Evolutionary conservation across 2,329 filamentous ascomycete species (phyloP).

Genomic region (Akanthomyces uredinophilus): DNA sequence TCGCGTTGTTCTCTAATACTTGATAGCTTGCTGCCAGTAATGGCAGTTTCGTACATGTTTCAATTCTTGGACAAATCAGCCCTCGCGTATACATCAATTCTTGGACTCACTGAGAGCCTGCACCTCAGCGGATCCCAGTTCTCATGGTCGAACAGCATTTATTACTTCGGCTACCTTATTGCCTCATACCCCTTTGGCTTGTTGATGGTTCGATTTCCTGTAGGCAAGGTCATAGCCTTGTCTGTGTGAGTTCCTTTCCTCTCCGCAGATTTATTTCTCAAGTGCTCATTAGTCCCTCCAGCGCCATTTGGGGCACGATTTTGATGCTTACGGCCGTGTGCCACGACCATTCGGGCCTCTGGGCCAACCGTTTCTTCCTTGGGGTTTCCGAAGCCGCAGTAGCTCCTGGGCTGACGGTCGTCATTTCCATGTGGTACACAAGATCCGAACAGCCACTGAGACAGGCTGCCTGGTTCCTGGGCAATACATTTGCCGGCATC

Average conservation of each 20-base stretch:
- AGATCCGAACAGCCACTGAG: constrained; percentile 24
- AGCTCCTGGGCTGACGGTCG: constrained; percentile 26
- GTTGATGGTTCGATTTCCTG: constrained; percentile 23
- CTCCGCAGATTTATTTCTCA: too few relatives aligned
- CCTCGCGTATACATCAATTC: constrained; percentile 44
- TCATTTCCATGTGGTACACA: constrained; percentile 32
- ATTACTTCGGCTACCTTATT: constrained; percentile 47
- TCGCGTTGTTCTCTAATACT: neutral
- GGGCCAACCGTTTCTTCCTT: constrained; percentile 29
- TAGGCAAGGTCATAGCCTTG: constrained; percentile 24
- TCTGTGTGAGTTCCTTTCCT: neutral
- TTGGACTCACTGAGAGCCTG: constrained; percentile 43
- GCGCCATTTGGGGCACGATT: neutral
- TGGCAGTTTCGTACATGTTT: constrained; percentile 39
- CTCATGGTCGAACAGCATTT: constrained; percentile 45
- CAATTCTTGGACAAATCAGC: constrained; percentile 50
- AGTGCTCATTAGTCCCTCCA: neutral
- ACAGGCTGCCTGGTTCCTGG: constrained; percentile 25
- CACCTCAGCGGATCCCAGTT: constrained; percentile 44
- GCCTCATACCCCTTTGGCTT: constrained; percentile 24
- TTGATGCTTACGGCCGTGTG: constrained; percentile 6
- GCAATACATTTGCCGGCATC: constrained; percentile 22
- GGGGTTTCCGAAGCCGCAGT: constrained; percentile 28
- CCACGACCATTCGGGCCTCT: constrained; percentile 19
- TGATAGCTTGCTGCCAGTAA: constrained; percentile 44